phyloP scores from a whole-genome alignment of 208 protist genomes.

The Crithidia acanthocephali region DNA sequence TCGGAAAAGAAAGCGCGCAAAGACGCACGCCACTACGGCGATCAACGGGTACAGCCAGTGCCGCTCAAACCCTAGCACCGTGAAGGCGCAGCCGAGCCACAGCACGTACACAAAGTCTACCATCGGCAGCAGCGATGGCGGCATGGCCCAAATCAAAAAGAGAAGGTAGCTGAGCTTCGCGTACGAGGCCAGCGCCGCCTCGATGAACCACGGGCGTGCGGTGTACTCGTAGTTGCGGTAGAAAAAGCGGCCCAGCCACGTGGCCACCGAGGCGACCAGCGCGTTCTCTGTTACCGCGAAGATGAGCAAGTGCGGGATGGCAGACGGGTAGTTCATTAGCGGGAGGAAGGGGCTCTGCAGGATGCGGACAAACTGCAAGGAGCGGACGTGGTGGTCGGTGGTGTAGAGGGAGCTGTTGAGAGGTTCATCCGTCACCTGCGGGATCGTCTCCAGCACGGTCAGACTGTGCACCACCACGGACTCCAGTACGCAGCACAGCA shows the following conservation, averaged over 20 bases:
- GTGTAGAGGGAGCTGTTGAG: slow-evolving; percentile 21
- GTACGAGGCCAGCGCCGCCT: slow-evolving; percentile 56
- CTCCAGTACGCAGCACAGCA: slow-evolving; percentile 72
- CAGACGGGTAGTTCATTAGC: slow-evolving; percentile 54
- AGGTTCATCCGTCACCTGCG: slow-evolving; percentile 5
- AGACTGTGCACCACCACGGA: slow-evolving; percentile 69
- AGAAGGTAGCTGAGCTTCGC: slow-evolving; percentile 69
- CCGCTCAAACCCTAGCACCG: slow-evolving; percentile 32
- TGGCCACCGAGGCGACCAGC: slow-evolving; percentile 49
- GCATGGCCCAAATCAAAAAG: slow-evolving; percentile 84
- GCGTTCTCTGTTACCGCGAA: slow-evolving; percentile 66
- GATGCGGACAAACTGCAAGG: slow-evolving; percentile 77
- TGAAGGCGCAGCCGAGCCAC: slow-evolving; percentile 70
- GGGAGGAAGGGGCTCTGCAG: slow-evolving; percentile 46
- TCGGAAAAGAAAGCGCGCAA: slow-evolving; percentile 57
- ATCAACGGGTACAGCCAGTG: slow-evolving; percentile 38
- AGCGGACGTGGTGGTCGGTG: slow-evolving; percentile 28
- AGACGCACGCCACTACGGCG: slow-evolving; percentile 35
- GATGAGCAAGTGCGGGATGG: slow-evolving; percentile 61
- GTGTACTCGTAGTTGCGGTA: slow-evolving; percentile 41
- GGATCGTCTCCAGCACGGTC: slow-evolving; percentile 35
- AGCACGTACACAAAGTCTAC: slow-evolving; percentile 75
- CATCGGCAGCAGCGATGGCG: slow-evolving; percentile 57
- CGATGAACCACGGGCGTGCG: slow-evolving; percentile 54
- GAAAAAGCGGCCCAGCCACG: slow-evolving; percentile 57